A percentile compares a stretch with the other conserved stretches of the same genome.
Conservation (phyloP, 2,329 filamentous ascomycete species). For the Lasiodiplodia theobromae region DNA sequence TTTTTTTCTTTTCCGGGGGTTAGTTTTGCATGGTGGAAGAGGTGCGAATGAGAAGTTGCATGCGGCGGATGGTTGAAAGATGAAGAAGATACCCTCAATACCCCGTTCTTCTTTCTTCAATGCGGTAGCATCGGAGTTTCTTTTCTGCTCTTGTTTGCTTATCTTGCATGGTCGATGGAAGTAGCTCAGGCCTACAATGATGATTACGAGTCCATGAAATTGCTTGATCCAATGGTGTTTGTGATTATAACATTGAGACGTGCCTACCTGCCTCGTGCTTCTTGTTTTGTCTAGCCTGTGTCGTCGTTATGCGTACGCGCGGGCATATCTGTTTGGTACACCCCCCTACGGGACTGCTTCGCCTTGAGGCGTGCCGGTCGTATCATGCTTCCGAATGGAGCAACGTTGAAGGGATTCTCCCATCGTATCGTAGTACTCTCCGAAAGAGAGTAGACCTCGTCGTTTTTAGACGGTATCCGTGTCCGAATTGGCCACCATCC, state of each 20-base stretch:
- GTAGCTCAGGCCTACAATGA: constrained; percentile 18
- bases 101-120: constrained; percentile 21
- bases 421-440: not conserved
- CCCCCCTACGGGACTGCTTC: not conserved
- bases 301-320: not conserved
- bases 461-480: not conserved
- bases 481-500: not conserved
- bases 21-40: constrained; percentile 1
- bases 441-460: not conserved
- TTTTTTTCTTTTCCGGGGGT: not conserved
- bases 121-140: constrained; percentile 17
- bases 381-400: not conserved
- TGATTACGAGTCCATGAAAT: constrained; percentile 15
- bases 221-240: not conserved
- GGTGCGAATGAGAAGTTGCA: not conserved
- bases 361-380: not conserved
- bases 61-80: constrained; percentile 17
- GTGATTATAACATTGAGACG: not conserved
- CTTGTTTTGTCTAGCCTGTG: not conserved
- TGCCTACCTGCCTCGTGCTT: too few species aligned
- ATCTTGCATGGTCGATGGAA: not conserved
- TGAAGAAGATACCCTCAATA: constrained; percentile 29
- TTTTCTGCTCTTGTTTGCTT: not conserved
- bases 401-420: not conserved
- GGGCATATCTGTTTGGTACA: not conserved